Evolutionary conservation across 345 rosid species (phyloP).

Genomic region (Salix koriyanagi): DNA sequence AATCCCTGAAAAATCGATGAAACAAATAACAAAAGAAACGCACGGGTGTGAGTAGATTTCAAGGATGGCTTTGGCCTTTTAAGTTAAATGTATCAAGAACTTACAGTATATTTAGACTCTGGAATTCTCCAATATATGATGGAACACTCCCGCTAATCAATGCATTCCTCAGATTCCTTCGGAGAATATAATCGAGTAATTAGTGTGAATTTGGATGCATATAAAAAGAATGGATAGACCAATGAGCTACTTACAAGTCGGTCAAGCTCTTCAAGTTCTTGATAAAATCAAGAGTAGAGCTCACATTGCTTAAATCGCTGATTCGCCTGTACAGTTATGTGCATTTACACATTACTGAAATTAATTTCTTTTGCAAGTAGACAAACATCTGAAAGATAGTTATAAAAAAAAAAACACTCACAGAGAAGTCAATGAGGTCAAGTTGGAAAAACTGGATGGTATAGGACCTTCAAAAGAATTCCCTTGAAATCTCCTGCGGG

Average conservation of each 20-base stretch:
- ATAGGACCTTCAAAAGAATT: constrained; percentile 42
- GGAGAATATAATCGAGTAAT: background rate
- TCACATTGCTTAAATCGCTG: constrained; percentile 29
- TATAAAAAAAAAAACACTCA: constrained; percentile 20
- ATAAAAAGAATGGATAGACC: background rate
- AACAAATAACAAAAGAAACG: background rate
- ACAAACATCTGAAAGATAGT: background rate
- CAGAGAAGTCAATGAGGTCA: constrained; percentile 28
- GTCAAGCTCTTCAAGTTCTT: constrained; percentile 31
- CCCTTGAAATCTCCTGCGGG: constrained; percentile 31
- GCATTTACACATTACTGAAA: background rate
- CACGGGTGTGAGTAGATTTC: background rate
- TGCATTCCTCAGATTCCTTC: constrained; percentile 30
- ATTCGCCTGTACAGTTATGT: constrained; percentile 29
- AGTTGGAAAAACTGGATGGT: constrained; percentile 35
- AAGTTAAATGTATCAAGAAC: constrained; percentile 1
- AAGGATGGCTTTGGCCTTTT: background rate
- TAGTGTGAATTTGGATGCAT: background rate
- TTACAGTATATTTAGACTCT: constrained; percentile 22
- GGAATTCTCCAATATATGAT: constrained; percentile 22
- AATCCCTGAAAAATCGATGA: constrained; percentile 23
- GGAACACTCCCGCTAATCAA: constrained; percentile 24
- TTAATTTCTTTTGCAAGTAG: background rate
- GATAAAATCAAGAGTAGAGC: constrained; percentile 42
- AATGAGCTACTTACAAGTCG: constrained; percentile 31